Conservation (phyloP, 2,329 filamentous ascomycete species). For the Ascosphaera apis region DNA sequence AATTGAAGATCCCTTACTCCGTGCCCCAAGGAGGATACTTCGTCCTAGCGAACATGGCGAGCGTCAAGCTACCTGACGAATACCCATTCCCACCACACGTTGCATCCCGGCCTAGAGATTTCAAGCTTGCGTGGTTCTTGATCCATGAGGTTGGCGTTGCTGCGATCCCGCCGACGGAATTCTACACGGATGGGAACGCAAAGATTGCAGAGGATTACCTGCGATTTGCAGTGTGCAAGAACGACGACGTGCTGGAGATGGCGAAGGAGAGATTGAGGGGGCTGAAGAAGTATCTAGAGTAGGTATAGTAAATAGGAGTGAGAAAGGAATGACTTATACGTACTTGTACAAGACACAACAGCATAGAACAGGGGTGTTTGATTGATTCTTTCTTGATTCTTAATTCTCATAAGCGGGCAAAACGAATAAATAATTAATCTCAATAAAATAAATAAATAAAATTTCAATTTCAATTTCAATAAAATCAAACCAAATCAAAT, state of each 20-base stretch:
- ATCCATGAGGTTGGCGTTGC: slow-evolving; percentile 93
- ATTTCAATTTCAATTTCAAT: too few relatives aligned
- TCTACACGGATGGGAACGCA: slow-evolving; percentile 69
- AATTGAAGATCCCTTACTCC: slow-evolving; percentile 58
- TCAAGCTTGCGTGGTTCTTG: slow-evolving; percentile 86
- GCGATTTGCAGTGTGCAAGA: slow-evolving; percentile 89
- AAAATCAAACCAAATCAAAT: too few relatives aligned
- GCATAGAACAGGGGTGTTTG: too few relatives aligned
- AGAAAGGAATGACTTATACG: too few relatives aligned
- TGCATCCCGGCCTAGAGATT: slow-evolving; percentile 65
- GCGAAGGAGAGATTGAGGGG: slow-evolving; percentile 55
- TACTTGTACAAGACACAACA: too few relatives aligned
- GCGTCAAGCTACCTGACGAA: slow-evolving; percentile 58
- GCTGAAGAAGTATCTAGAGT: slow-evolving; percentile 49
- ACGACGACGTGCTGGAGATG: slow-evolving; percentile 59
- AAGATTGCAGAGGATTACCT: slow-evolving; percentile 82
- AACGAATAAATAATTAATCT: too few relatives aligned
- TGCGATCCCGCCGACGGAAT: slow-evolving; percentile 89
- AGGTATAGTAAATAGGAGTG: too few relatives aligned
- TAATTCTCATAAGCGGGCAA: too few relatives aligned
- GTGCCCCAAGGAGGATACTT: slow-evolving; percentile 96
- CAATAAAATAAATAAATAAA: too few relatives aligned
- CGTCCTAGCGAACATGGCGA: slow-evolving; percentile 77
- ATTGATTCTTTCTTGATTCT: too few relatives aligned
- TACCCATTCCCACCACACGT: slow-evolving; percentile 86